Conservation (phyloP, 2,329 filamentous ascomycete species). For the Colletotrichum graminicola region DNA sequence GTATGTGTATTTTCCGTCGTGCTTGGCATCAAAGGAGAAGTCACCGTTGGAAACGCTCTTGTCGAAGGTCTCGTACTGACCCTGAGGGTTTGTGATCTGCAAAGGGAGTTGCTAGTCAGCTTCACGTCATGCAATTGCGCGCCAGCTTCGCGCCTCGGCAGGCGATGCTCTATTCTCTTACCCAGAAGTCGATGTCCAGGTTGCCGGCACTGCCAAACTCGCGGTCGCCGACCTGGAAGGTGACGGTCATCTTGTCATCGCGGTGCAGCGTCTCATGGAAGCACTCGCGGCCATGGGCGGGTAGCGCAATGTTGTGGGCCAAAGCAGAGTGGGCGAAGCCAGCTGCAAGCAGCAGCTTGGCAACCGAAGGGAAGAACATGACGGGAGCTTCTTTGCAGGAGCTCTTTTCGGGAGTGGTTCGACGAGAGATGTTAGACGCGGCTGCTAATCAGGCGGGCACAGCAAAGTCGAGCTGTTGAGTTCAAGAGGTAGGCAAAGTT, state of each 20-base stretch:
- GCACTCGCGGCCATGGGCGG: conserved; percentile 93
- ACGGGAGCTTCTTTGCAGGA: conserved; percentile 40
- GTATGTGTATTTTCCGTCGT: conserved; percentile 93
- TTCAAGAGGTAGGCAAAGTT: conserved; percentile 30
- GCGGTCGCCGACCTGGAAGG: conserved; percentile 96
- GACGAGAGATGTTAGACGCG: conserved; percentile 24
- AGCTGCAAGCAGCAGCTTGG: conserved; percentile 58
- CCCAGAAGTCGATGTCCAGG: conserved; percentile 98
- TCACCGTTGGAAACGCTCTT: conserved; percentile 89
- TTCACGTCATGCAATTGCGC: not conserved
- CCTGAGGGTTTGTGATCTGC: conserved; percentile 82
- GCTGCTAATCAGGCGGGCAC: conserved; percentile 7
- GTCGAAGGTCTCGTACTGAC: conserved; percentile 83
- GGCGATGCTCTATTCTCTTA: conserved; percentile 56
- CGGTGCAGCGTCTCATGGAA: conserved; percentile 94
- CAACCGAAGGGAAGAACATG: conserved; percentile 60
- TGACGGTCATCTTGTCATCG: conserved; percentile 98
- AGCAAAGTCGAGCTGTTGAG: conserved; percentile 20
- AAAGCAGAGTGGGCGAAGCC: conserved; percentile 68
- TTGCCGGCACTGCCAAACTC: conserved; percentile 97
- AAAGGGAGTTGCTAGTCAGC: conserved; percentile 42
- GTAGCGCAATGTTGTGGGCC: conserved; percentile 96
- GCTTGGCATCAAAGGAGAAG: conserved; percentile 86
- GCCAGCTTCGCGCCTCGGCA: not conserved
- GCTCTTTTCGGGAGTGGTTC: conserved; percentile 31